Conservation (phyloP, 2,329 filamentous ascomycete genomes). For the Colletotrichum sp. region DNA sequence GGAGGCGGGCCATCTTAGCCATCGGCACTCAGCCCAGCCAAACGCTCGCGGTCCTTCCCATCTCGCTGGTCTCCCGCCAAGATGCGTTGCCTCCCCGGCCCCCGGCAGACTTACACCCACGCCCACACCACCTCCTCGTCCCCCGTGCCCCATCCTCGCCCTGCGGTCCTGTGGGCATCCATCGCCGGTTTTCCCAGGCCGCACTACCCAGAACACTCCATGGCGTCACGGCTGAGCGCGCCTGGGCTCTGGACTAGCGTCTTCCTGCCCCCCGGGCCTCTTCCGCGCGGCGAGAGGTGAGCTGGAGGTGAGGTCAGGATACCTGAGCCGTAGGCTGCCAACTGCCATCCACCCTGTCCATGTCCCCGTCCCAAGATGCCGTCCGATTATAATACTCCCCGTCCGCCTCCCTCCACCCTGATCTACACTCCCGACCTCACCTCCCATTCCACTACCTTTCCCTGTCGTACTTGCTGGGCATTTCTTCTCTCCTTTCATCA, state of each 20-base stretch:
- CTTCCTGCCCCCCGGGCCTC: background rate
- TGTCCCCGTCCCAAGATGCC: background rate
- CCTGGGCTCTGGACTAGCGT: conserved; percentile 8
- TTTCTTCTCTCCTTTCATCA: conserved; percentile 18
- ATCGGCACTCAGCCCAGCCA: background rate
- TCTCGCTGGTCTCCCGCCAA: background rate
- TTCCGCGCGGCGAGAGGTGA: background rate
- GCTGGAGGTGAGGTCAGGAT: background rate
- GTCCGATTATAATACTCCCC: conserved; percentile 13
- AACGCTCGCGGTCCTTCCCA: background rate
- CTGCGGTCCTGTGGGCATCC: conserved; percentile 1
- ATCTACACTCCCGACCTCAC: background rate
- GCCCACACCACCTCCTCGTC: background rate
- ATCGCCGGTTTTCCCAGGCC: conserved; percentile 1
- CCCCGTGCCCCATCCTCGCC: background rate
- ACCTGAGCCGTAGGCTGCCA: background rate
- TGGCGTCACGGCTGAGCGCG: conserved; percentile 19
- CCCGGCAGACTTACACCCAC: background rate
- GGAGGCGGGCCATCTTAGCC: background rate
- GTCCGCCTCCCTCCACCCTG: background rate
- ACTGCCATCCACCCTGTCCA: conserved; percentile 1
- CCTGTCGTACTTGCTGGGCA: conserved; percentile 16
- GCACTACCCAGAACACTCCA: background rate
- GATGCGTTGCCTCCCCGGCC: background rate
- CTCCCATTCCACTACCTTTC: conserved; percentile 25